Base-by-base conservation (phyloP, 805 yeast species). In the Ogataea neopini region DNA sequence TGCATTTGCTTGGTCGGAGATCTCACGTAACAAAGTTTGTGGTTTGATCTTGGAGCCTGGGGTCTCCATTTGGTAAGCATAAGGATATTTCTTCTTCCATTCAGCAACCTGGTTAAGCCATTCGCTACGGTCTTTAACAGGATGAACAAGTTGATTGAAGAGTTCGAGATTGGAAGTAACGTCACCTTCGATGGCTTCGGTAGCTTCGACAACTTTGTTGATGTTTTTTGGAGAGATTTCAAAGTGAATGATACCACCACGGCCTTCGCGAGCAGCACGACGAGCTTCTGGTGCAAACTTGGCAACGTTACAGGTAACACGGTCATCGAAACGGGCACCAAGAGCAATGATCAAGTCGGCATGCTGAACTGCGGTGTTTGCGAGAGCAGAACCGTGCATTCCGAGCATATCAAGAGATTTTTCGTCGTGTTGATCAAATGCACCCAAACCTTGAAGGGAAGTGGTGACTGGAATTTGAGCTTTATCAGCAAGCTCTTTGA, bases 311-410 rank as follows among this genome's bases (percentile, higher is more conserved):
- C 94, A 85, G 36, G 99, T 94, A 60, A 94, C 99, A 76, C 99
- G 91, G 74, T 94, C 99, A 71, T 94, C 99, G 62, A 94, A 94
- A 68, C 99, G 82, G 30, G 98, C 96, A 66, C 99, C 99, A 37
- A 94, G 76, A 14, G 98, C 98, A 53, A 94, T 72, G 64, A 94
- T 88, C 60, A 91, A 74, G 70, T 94, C 99, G 34, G 98, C 96
- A 50, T 82, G 76, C 74, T 94, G 99, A 58, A 94, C 85, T 44
- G 98, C 95, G 62, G 86, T 67, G 76, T 94, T 94, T 58, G 99
- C 99, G 60, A 90, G 89, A 43, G 90, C 97, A 51, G 84, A 79
- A 56, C 99, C 99, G 71, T 94, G 99, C 99, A 94, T 94, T 61
- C 99, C 99, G 57, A 94, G 79, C 95, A 94, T 89, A 69, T 92